Evolutionary conservation across 441 rosid genomes (phyloP).

Genomic region (Adansonia rubrostipa): DNA sequence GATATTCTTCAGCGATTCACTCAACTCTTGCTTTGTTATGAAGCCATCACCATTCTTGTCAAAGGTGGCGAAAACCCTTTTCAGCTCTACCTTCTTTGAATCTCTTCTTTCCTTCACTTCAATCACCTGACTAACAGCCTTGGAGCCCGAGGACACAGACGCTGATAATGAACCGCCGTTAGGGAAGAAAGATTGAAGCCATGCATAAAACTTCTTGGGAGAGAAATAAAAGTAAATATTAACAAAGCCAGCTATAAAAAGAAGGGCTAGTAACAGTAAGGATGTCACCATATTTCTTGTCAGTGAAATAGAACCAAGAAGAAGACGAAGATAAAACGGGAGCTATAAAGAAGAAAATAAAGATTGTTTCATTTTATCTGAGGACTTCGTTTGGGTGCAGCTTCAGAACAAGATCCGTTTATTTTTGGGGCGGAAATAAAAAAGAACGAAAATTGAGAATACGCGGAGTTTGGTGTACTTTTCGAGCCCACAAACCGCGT

Average conservation of each 20-base stretch:
- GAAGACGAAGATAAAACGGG: neutral
- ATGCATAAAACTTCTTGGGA: constrained; percentile 38
- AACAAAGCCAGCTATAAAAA: constrained; percentile 41
- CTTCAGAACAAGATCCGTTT: neutral
- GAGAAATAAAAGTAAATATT: constrained; percentile 39
- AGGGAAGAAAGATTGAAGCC: constrained; percentile 39
- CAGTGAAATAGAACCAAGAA: neutral
- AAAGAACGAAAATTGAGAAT: neutral
- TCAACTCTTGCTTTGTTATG: constrained; percentile 55
- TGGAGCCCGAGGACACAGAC: neutral
- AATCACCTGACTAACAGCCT: neutral
- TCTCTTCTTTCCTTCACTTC: neutral
- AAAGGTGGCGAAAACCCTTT: constrained; percentile 52
- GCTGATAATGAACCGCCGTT: neutral
- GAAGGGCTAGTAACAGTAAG: constrained; percentile 28
- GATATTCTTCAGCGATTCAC: constrained; percentile 51
- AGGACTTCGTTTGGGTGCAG: neutral
- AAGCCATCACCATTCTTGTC: constrained; percentile 66
- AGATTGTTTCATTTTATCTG: neutral
- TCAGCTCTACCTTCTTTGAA: constrained; percentile 34
- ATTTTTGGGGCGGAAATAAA: neutral
- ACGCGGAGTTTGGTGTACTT: constrained; percentile 31
- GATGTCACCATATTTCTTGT: constrained; percentile 29
- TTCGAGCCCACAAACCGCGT: constrained; percentile 54
- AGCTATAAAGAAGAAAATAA: neutral